Base-by-base conservation (phyloP, 2,329 filamentous ascomycete species). In the Raffaelea arxii region DNA sequence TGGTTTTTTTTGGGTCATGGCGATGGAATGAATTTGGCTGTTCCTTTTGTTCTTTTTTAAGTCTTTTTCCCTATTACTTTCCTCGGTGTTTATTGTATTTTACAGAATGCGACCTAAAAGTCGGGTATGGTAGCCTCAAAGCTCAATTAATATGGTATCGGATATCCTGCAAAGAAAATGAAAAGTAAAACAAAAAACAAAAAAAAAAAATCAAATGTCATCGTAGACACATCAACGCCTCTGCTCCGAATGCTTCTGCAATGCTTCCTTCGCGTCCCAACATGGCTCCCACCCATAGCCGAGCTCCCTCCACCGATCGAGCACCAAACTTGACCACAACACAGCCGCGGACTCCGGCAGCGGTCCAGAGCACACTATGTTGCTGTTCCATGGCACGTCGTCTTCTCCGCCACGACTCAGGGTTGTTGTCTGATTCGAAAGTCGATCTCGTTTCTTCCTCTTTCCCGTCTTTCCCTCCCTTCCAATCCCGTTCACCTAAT, bases 271-370 rank as follows among this genome's bases (percentile, higher is more conserved):
- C 87, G 51, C 78, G 74, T 40, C 71, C 65, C 41, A 95, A 67
- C 77, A 96, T 85, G 6, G 72, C 72, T 10, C 80, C 79, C 48
- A 97, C 72, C 88, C 90, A 97, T 41, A 76, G 68, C 54, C 86
- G 78, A 4, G 83, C 89, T 23, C 82, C 84, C 62, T 97, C 89
- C 22, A 95, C 83, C 39, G 82, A 83, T 46, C 72, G 74, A 2
- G 90, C 86, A 2, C 86, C 88, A 61, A 97, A 94, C 62, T 97
- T 97, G 55, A 97, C 84, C 23, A 96, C 74, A 4, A 92, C 83
- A 58, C 91, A 95, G 4, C 87, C 84, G 45, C 89, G 75, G 27
- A 94, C 80, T 23, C 75, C 76, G 14, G 89, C 86, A 12, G 85
- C 86, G 23, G 88, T 90, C 87, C 89, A 95, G 4, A 91, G 69